These are phyloP conservation scores for Colletotrichum sansevieriae DNA, from an alignment of 2,329 filamentous ascomycete species.

Conservation along the genomic window DNA sequence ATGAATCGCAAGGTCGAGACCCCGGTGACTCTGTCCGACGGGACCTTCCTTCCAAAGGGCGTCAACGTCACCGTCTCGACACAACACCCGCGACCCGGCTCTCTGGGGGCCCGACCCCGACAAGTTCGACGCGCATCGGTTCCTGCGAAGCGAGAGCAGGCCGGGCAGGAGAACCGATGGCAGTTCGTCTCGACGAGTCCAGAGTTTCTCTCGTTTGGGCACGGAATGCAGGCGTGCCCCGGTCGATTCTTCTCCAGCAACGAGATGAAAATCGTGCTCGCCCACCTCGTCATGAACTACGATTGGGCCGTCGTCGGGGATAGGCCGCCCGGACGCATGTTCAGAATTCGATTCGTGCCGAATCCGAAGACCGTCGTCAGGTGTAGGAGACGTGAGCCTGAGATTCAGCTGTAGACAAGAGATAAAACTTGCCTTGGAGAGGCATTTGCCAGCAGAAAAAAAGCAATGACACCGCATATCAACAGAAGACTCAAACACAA, in stretches of 20 bases:
- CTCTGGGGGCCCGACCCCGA: slow-evolving; percentile 18
- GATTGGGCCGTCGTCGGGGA: slow-evolving; percentile 45
- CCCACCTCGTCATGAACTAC: slow-evolving; percentile 56
- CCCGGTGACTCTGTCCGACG: slow-evolving; percentile 36
- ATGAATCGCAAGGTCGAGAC: slow-evolving; percentile 21
- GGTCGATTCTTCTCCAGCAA: slow-evolving; percentile 60
- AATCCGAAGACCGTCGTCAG: slow-evolving; percentile 14
- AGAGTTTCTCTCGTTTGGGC: slow-evolving; percentile 53
- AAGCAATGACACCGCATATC: too few species aligned
- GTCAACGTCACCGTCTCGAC: slow-evolving; percentile 8
- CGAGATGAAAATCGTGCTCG: slow-evolving; percentile 60
- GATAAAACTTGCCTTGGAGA: not conserved
- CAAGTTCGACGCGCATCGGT: slow-evolving; percentile 23
- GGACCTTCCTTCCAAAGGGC: slow-evolving; percentile 29
- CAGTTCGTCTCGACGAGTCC: slow-evolving; percentile 58
- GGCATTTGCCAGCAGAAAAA: not conserved
- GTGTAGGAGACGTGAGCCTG: slow-evolving; percentile 11
- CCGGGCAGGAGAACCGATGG: slow-evolving; percentile 44
- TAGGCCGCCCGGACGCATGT: slow-evolving; percentile 13
- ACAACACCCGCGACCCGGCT: slow-evolving; percentile 14
- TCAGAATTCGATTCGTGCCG: slow-evolving; percentile 23
- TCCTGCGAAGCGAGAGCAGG: slow-evolving; percentile 29
- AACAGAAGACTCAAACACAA: too few species aligned
- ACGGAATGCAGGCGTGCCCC: slow-evolving; percentile 56
- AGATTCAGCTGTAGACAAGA: slow-evolving; percentile 10